A percentile compares a stretch with the other conserved stretches of the same genome.
phyloP scores from a whole-genome alignment of 2,329 filamentous ascomycete genomes.

The Botrytis medusae region DNA sequence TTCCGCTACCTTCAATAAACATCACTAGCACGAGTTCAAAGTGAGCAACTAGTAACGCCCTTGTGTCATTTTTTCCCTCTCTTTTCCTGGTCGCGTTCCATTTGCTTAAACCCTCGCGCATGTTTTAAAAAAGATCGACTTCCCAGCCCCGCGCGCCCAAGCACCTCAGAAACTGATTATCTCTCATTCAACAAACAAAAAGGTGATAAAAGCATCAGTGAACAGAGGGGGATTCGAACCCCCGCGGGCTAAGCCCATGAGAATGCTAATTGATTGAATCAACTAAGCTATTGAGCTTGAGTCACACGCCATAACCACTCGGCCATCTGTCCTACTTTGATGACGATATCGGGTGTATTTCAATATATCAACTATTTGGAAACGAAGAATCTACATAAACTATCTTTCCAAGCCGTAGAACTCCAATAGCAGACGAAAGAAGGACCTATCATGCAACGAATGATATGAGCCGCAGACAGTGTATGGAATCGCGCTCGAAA shows the following conservation, averaged over 20 bases:
- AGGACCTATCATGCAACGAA: background rate
- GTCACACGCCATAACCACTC: slow-evolving; percentile 24
- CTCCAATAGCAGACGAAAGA: background rate
- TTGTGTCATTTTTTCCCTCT: background rate
- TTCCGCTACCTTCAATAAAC: background rate
- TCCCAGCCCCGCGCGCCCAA: background rate
- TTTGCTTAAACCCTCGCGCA: background rate
- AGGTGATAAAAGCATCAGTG: background rate
- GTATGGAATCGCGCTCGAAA: background rate
- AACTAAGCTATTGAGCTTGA: slow-evolving; percentile 21
- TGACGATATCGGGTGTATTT: rapidly evolving
- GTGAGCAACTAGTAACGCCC: background rate
- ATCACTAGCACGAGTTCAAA: background rate
- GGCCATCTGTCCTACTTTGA: slow-evolving; percentile 18
- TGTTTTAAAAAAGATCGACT: background rate
- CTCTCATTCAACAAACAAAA: background rate
- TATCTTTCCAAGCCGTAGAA: background rate
- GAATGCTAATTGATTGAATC: slow-evolving; percentile 17
- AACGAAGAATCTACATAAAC: too few relatives aligned
- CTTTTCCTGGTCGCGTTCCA: background rate
- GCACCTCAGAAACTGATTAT: background rate
- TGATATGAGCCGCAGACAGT: background rate
- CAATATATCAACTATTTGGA: rapidly evolving
- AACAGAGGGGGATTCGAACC: slow-evolving; percentile 25
- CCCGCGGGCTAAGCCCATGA: slow-evolving; percentile 22